A percentile compares a stretch with the other conserved stretches of the same genome.
Conservation (phyloP, 371 early-diverging fungal species). For the Basidiobolus heterosporus region DNA sequence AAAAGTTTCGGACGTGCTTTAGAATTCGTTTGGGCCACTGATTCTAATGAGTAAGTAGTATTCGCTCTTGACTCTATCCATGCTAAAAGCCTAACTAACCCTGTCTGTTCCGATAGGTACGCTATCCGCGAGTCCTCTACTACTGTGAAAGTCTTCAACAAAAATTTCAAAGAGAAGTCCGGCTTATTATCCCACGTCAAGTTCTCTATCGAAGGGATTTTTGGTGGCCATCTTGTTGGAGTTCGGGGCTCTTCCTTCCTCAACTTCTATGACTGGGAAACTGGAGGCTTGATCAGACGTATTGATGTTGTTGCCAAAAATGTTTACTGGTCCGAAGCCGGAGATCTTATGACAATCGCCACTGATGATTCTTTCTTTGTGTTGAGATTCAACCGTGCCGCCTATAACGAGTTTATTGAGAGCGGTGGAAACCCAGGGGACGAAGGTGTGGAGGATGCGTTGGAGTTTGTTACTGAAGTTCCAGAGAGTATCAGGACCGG, state of each 20-base stretch:
- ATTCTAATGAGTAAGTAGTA: conserved; percentile 62
- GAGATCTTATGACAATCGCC: conserved; percentile 79
- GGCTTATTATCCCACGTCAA: conserved; percentile 43
- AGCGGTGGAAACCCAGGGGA: conserved; percentile 55
- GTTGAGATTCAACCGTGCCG: conserved; percentile 73
- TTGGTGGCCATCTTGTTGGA: conserved; percentile 83
- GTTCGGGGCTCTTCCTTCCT: conserved; percentile 68
- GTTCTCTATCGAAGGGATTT: conserved; percentile 82
- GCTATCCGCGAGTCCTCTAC: conserved; percentile 85
- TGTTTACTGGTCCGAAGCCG: conserved; percentile 84
- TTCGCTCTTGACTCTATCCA: neutral
- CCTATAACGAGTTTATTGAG: conserved; percentile 59
- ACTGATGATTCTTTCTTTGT: conserved; percentile 86
- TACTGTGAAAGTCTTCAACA: conserved; percentile 64
- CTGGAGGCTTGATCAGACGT: conserved; percentile 73
- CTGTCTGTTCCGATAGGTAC: conserved; percentile 26
- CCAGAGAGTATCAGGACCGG: conserved; percentile 81
- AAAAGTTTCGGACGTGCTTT: conserved; percentile 90
- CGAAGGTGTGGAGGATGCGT: conserved; percentile 91
- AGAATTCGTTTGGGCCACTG: conserved; percentile 92
- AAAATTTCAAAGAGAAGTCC: conserved; percentile 77
- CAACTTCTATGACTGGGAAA: conserved; percentile 94
- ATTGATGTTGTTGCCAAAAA: conserved; percentile 80
- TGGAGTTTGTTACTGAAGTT: conserved; percentile 86
- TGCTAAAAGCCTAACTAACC: neutral